These are phyloP conservation scores for Syncephalastrum monosporum DNA, from an alignment of 371 early-diverging fungal genomes.

Conservation along the genomic window DNA sequence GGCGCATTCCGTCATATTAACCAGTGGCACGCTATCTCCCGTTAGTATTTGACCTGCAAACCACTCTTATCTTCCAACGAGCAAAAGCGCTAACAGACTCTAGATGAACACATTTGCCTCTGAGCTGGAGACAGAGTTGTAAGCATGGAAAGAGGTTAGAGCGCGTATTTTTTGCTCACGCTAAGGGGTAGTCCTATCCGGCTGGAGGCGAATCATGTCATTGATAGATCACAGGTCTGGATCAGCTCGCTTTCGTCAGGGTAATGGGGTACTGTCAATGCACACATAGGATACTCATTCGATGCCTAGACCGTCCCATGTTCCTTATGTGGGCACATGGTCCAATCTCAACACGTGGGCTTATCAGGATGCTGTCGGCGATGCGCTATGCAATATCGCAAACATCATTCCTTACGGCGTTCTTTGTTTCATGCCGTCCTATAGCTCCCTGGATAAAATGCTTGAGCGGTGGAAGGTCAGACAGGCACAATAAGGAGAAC, in stretches of 20 bases:
- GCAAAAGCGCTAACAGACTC: neutral
- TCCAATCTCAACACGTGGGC: constrained; percentile 1
- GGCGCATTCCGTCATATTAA: constrained; percentile 70
- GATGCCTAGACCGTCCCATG: too few relatives aligned
- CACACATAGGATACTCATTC: too few relatives aligned
- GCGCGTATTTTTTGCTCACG: neutral
- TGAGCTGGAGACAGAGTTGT: constrained; percentile 63
- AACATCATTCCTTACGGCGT: constrained; percentile 59
- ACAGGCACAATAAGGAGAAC: neutral
- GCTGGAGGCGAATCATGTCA: constrained; percentile 62
- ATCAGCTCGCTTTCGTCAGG: constrained; percentile 47
- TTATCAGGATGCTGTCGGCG: constrained; percentile 74
- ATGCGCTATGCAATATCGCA: constrained; percentile 49
- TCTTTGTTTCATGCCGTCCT: constrained; percentile 66
- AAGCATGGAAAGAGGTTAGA: constrained; percentile 3
- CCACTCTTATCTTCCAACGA: neutral
- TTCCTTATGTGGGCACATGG: too few relatives aligned
- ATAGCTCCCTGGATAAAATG: constrained; percentile 51
- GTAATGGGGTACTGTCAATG: constrained; percentile 13
- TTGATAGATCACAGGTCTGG: constrained; percentile 52
- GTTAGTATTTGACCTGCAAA: constrained; percentile 20
- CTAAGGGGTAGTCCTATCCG: constrained; percentile 20
- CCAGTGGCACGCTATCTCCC: constrained; percentile 87
- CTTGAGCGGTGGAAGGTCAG: constrained; percentile 49
- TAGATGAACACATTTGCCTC: constrained; percentile 67